Percentiles rank a stretch among this genome's conserved stretches.
These are phyloP conservation scores for Neurospora tetrasperma DNA, from an alignment of 495 filamentous ascomycete genomes.

Conservation along the genomic window DNA sequence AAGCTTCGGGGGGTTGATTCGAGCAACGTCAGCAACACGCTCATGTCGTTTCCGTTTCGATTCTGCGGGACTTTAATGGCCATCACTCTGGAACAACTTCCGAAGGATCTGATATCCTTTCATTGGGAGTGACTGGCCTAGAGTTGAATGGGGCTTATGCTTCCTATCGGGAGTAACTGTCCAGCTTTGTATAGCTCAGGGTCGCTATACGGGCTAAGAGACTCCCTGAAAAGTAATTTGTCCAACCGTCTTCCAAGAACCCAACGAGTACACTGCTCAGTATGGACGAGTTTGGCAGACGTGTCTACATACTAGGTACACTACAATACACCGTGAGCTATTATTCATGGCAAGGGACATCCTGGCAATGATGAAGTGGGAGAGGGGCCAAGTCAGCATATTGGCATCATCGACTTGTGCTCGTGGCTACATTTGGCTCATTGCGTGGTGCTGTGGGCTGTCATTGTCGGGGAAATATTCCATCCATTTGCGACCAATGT, in stretches of 20 bases:
- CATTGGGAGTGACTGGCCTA: neutral
- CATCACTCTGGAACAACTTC: neutral
- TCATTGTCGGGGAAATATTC: neutral
- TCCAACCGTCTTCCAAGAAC: neutral
- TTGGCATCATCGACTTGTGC: neutral
- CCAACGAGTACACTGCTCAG: neutral
- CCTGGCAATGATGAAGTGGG: neutral
- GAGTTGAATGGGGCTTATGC: no score
- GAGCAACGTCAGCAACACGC: conserved; percentile 8
- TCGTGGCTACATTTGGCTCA: neutral
- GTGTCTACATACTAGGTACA: neutral
- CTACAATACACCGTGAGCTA: neutral
- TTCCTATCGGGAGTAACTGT: neutral
- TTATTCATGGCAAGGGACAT: neutral
- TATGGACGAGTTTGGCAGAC: neutral
- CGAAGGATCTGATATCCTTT: neutral
- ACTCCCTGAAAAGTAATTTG: neutral
- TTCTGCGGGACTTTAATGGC: neutral
- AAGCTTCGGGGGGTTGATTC: neutral
- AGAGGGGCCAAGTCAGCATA: neutral
- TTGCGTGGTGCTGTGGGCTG: neutral
- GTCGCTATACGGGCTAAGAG: neutral
- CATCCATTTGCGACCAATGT: neutral
- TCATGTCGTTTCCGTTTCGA: conserved; percentile 3
- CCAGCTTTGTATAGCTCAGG: neutral